Evolutionary conservation across 2,329 filamentous ascomycete genomes (phyloP), one percentile per base, ranked within the genome.

Genomic region (Biscogniauxia mediterranea): DNA sequence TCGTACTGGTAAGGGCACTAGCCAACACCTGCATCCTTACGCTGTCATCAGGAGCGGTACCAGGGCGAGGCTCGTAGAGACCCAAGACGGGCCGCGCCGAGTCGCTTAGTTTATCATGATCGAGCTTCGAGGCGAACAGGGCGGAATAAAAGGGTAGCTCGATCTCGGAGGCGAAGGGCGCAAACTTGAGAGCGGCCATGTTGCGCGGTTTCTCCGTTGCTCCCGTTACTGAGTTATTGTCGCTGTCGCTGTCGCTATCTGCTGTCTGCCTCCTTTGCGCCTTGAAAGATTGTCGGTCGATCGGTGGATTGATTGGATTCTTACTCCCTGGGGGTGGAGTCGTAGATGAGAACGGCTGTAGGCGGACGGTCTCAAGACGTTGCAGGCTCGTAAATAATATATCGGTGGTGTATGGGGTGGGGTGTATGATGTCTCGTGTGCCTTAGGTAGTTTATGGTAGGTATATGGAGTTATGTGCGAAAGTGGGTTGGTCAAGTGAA

Each of bases 71-170:
- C 77, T 97, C 92, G 75, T 99, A 99, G 52, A 97, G 79, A 3
- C 95, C 95, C 28, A 96, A 83, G 2, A 98, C 84, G 62, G 89
- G 89, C 52, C 94, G 90, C 23, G 93, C 91, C 9, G 93, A 96
- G 76, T 96, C 94, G 79, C 97, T 91, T 56, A 99, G 91, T 78
- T 93, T 97, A 79, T 97, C 95, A 83, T 96, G 89, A 75, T 98
- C 93, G 74, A 99, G 92, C 79, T 99, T 99, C 67, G 90, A 90
- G 5, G 89, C 87, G 62, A 96, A 95, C n/a, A 99, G 85, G 5
- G 92, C 89, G 53, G 91, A 90, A 75, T 97, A 99, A 78, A 99
- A 99, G 52, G 93, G 92, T 52, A 98, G 83, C 75, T 99, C 95
- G 73, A 98, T 93, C 78, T 97, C 92, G 55, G 94, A 97, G 50